A percentile compares a stretch with the other conserved stretches of the same genome.
These are phyloP conservation scores for Ascodesmis nigricans DNA, from an alignment of 495 filamentous ascomycete species.

Conservation along the genomic window DNA sequence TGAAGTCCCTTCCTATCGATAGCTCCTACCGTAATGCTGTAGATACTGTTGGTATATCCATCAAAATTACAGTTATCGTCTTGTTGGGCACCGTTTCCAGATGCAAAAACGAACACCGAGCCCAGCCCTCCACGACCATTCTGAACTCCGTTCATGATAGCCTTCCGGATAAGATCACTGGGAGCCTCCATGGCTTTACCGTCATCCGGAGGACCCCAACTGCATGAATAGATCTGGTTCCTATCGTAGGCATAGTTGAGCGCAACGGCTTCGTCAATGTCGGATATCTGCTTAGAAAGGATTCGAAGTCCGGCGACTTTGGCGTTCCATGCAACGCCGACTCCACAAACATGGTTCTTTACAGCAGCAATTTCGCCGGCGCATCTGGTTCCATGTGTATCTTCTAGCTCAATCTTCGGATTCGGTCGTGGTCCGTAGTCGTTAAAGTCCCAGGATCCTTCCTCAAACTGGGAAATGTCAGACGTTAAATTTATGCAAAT, in stretches of 20 bases:
- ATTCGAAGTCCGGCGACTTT: slow-evolving; percentile 65
- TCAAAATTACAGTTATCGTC: slow-evolving; percentile 99
- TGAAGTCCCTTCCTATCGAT: slow-evolving; percentile 69
- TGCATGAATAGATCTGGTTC: slow-evolving; percentile 96
- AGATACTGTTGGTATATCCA: slow-evolving; percentile 97
- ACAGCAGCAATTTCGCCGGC: slow-evolving; percentile 84
- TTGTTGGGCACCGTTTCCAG: slow-evolving; percentile 69
- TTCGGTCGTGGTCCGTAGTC: slow-evolving; percentile 56
- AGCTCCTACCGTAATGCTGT: slow-evolving; percentile 89
- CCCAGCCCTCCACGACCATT: slow-evolving; percentile 63
- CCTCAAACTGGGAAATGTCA: slow-evolving; percentile 40
- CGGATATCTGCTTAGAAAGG: slow-evolving; percentile 67
- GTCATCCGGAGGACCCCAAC: slow-evolving; percentile 91
- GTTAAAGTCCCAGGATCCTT: slow-evolving; percentile 90
- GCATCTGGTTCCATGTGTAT: slow-evolving; percentile 79
- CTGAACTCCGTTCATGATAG: slow-evolving; percentile 81
- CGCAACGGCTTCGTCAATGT: slow-evolving; percentile 75
- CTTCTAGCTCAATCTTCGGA: slow-evolving; percentile 56
- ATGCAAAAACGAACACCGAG: slow-evolving; percentile 93
- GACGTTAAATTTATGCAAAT: background rate
- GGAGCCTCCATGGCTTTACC: slow-evolving; percentile 85
- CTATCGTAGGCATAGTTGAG: slow-evolving; percentile 80
- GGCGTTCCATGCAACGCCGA: slow-evolving; percentile 83
- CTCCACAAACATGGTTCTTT: slow-evolving; percentile 79
- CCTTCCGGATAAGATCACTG: slow-evolving; percentile 63